Conservation (phyloP, 805 yeast species). For the Blastobotrys terrestris region DNA sequence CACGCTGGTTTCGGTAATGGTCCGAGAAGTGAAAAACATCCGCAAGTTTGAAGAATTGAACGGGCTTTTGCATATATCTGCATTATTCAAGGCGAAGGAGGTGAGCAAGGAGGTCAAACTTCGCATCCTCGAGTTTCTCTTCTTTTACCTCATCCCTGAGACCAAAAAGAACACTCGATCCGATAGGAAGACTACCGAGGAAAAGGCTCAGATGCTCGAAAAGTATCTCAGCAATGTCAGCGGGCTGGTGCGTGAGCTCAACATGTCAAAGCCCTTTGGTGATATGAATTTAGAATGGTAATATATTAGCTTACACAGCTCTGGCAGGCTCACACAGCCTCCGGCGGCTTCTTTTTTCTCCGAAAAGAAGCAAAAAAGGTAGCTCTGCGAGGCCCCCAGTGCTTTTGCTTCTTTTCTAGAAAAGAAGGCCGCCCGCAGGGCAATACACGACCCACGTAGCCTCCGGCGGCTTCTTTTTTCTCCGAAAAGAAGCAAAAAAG, state of each 20-base stretch:
- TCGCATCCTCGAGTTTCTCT: constrained; percentile 60
- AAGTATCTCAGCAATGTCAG: constrained; percentile 41
- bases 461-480: no score
- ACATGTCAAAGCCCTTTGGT: constrained; percentile 45
- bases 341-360: no score
- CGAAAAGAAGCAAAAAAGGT: no score
- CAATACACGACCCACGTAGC: no score
- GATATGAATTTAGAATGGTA: constrained; percentile 43
- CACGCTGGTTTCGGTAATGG: constrained; percentile 51
- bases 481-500: no score
- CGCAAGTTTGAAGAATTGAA: constrained; percentile 51
- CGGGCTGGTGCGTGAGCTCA: constrained; percentile 41
- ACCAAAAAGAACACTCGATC: constrained; percentile 24
- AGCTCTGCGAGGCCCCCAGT: no score
- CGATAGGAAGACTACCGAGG: constrained; percentile 36
- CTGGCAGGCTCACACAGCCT: no score
- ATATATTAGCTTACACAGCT: no score
- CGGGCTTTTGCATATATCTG: constrained; percentile 52
- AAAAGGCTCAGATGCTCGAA: constrained; percentile 40
- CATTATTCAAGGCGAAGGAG: constrained; percentile 34
- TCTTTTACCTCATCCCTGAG: constrained; percentile 65
- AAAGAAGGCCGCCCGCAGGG: no score
- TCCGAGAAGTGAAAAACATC: constrained; percentile 50
- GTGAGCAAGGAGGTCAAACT: constrained; percentile 51
- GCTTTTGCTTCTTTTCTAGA: no score